phyloP scores from a whole-genome alignment of 495 filamentous ascomycete species.

The Trichocladium antarcticum region DNA sequence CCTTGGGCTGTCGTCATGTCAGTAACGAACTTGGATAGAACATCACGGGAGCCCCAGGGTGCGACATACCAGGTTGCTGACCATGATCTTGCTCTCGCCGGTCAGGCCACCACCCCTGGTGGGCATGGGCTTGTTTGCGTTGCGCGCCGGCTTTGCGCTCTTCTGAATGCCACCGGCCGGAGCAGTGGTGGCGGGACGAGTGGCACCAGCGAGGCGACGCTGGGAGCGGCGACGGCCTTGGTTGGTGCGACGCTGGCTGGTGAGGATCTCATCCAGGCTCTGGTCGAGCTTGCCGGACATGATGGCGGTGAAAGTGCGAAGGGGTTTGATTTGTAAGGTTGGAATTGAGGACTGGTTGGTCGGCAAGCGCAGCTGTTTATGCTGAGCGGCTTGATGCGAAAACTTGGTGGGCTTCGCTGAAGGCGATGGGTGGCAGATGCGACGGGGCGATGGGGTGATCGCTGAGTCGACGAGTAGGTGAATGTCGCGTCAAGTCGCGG shows the following conservation, averaged over 20 bases:
- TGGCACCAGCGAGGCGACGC: conserved; percentile 42
- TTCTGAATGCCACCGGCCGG: conserved; percentile 86
- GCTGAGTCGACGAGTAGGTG: background rate
- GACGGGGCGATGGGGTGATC: conserved; percentile 1
- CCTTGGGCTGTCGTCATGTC: conserved; percentile 60
- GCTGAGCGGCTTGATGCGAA: background rate
- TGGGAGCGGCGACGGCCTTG: conserved; percentile 43
- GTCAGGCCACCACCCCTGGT: conserved; percentile 44
- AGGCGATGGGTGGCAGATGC: conserved; percentile 3
- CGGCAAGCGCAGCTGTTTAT: background rate
- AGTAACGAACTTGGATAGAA: conserved; percentile 27
- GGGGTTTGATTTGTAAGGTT: conserved; percentile 8
- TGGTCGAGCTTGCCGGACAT: conserved; percentile 94
- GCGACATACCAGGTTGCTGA: conserved; percentile 88
- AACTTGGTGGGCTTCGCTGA: conserved; percentile 4
- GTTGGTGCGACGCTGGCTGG: conserved; percentile 50
- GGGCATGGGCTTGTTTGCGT: conserved; percentile 50
- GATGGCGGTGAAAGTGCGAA: conserved; percentile 25
- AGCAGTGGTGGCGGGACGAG: conserved; percentile 43
- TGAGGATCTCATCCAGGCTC: conserved; percentile 92
- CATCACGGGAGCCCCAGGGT: background rate
- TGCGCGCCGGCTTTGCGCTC: conserved; percentile 51
- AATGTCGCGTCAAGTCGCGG: conserved; percentile 16
- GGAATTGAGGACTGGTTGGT: conserved; percentile 1
- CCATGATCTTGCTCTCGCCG: conserved; percentile 87